Conservation (phyloP, 495 filamentous ascomycete genomes). For the Aspergillus haitiensis region DNA sequence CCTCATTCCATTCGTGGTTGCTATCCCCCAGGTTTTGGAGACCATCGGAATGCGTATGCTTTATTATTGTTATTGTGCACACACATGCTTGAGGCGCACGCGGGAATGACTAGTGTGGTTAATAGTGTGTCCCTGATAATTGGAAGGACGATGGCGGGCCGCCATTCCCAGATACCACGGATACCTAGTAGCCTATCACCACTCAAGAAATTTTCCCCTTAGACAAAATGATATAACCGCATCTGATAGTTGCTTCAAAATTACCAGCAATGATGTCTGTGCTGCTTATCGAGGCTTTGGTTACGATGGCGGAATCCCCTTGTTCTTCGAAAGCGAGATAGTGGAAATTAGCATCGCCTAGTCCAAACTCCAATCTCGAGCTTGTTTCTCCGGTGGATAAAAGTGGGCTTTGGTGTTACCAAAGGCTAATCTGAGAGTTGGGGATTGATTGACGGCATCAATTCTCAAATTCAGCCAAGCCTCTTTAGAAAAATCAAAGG, state of each 20-base stretch:
- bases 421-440: conserved; percentile 13
- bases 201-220: neutral
- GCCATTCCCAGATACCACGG: neutral
- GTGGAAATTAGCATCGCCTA: neutral
- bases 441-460: neutral
- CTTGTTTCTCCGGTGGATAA: conserved; percentile 5
- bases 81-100: neutral
- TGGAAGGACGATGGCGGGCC: too few relatives aligned
- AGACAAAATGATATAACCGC: neutral
- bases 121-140: too few relatives aligned
- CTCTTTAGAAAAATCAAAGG: neutral
- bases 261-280: neutral
- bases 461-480: neutral
- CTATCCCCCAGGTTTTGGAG: neutral
- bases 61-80: neutral
- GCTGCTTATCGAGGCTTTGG: neutral
- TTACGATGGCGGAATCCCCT: too few relatives aligned
- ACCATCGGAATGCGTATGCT: neutral
- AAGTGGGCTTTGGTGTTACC: neutral
- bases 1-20: neutral
- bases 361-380: conserved; percentile 6
- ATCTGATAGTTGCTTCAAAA: neutral
- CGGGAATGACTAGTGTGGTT: too few relatives aligned
- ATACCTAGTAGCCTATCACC: neutral
- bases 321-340: neutral